Evolutionary conservation across 2,329 filamentous ascomycete species (phyloP), one percentile per base, ranked within the genome.

Genomic region (Penicillium sp.): DNA sequence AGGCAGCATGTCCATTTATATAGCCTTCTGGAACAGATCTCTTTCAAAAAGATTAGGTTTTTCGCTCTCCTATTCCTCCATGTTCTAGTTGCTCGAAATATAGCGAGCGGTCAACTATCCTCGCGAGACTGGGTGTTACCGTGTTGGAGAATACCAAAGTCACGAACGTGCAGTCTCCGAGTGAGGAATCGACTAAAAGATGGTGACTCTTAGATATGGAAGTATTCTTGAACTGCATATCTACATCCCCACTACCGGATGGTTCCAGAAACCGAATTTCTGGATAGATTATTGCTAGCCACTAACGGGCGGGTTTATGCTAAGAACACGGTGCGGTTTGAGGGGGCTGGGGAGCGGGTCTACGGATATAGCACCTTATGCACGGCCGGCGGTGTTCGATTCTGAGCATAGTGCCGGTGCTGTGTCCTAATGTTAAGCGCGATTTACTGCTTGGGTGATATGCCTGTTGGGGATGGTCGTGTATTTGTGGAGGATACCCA

Each of bases 381-480:
- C 72, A 0, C 66, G 70, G 1, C 72, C 72, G 3, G 73, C 71
- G 0, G 61, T 79, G 3, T 54, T 60, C 64, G 20, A 69, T 77
- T 18, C 51, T 74, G 3, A 57, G 59, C 5, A 68, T 71, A 0
- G 62, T 78, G 2, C 75, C 76, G 0, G 62, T 76, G 3, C 63
- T 79, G 9, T 67, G 70, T 15, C 66, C 72, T 4, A 80, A 79
- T 49, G 67, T 81, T 55, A 75, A 75, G 59, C 70, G 71, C 0
- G 79, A 81, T 59, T 32, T 63, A 18, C 60, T 78, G 1, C 51
- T 71, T 0, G 70, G 69, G 63, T 2, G 48, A 54, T 23, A 56
- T 56, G 52, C 38, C 44, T 9, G 27, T 9, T 9, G 50, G 24
- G 1, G 48, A 45, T 7, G 60, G 77, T 45, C 58, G 67, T 7